Conservation (phyloP, 2,329 filamentous ascomycete genomes). For the Trichophyton benhamiae region DNA sequence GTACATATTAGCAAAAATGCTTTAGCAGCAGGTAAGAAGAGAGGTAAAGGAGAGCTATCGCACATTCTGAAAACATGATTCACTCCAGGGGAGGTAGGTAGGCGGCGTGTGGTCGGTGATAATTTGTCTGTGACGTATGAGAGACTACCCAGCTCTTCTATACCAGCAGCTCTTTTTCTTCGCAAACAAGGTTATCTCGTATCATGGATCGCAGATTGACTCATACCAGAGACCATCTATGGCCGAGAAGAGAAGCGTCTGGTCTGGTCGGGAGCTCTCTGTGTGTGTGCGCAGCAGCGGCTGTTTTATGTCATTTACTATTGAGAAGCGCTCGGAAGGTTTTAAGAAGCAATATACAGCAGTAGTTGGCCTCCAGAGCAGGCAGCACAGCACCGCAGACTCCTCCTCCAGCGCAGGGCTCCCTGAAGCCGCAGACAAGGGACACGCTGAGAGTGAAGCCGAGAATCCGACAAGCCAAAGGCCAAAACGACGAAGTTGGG, state of each 20-base stretch:
- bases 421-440: neutral
- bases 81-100: neutral
- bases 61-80: conserved; percentile 17
- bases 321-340: neutral
- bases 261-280: neutral
- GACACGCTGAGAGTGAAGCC: neutral
- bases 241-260: neutral
- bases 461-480: neutral
- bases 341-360: neutral
- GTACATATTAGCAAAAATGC: neutral
- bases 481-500: neutral
- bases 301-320: neutral
- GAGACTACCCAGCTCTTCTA: neutral
- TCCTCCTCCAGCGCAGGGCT: neutral
- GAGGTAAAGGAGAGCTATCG: neutral
- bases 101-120: neutral
- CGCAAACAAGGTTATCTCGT: neutral
- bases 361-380: neutral
- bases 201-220: neutral
- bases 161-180: neutral
- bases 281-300: neutral
- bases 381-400: neutral
- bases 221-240: neutral
- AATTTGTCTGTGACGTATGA: neutral
- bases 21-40: neutral